Base-by-base conservation (phyloP, 176 grass and related monocot species). In the Coix lacrymajobi region DNA sequence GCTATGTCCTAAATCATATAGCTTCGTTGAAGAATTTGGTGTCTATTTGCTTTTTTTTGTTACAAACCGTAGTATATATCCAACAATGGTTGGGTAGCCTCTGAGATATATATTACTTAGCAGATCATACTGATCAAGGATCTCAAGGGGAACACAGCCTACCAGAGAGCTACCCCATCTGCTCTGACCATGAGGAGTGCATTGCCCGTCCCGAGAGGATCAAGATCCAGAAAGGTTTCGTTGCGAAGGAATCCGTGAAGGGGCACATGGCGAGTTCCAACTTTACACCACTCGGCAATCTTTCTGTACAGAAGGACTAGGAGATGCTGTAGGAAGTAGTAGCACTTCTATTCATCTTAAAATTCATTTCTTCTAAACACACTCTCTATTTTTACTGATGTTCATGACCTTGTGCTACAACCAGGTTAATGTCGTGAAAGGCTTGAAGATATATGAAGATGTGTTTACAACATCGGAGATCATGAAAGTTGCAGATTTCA, bases 401-500 rank as follows among this genome's bases (percentile, higher is more conserved):
- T 69, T 89, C 75, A 8, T 72, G 24, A 73, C 71, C 16, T 90
- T 77, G 16, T 82, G 19, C 71, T 62, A 74, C 60, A 92, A 70
- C 33, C 94, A 99, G 97, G 97, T 99, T 78, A 99, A 99, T n/a
- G 89, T 99, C 19, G 93, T 99, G 38, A 99, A 99, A 79, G 97
- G 97, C 38, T 63, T 99, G 69, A 99, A 99, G 91, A 80, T 96
- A 74, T 99, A 96, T 75, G 93, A 99, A 89, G 89, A 96, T 44
- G 92, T 94, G 28, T 96, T 99, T 79, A 96, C 91, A 38, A 80
- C 86, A 67, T 94, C 89, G 1, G 97, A 99, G 91, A 90, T 99
- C 83, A 13, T 90, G 76, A 88, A 84, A 51, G 79, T 99, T 81
- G 81, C 85, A 43, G 93, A 94, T 41, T 99, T 83, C 43, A 92